phyloP scores from a whole-genome alignment of 2,329 filamentous ascomycete species.

The Fusarium sp. region DNA sequence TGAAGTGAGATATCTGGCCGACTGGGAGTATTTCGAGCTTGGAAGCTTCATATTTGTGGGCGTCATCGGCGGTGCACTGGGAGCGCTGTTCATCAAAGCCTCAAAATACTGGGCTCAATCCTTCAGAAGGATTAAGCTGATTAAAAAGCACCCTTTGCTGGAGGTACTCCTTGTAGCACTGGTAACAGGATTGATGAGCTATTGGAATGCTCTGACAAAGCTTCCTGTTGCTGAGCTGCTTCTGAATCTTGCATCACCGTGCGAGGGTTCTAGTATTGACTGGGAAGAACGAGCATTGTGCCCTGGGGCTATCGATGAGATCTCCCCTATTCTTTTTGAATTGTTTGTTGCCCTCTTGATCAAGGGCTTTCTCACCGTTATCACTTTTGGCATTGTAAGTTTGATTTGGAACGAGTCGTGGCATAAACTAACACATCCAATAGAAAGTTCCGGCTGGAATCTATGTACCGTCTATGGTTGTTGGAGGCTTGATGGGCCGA shows the following conservation, averaged over 20 bases:
- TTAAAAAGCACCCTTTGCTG: conserved; percentile 85
- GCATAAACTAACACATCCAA: conserved; percentile 30
- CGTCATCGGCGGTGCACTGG: conserved; percentile 83
- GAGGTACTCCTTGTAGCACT: conserved; percentile 91
- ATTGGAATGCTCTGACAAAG: conserved; percentile 93
- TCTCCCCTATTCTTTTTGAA: conserved; percentile 79
- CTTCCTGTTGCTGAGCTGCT: conserved; percentile 90
- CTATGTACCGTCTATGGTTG: conserved; percentile 98
- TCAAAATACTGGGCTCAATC: conserved; percentile 89
- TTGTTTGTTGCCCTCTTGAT: conserved; percentile 85
- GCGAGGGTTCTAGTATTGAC: conserved; percentile 74
- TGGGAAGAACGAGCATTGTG: conserved; percentile 81
- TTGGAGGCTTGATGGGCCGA: conserved; percentile 90
- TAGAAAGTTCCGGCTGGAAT: conserved; percentile 95
- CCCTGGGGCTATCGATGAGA: conserved; percentile 76
- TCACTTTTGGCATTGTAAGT: conserved; percentile 89
- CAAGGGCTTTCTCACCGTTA: conserved; percentile 87
- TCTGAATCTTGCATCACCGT: conserved; percentile 90
- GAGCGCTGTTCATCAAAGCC: conserved; percentile 96
- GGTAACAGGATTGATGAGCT: conserved; percentile 85
- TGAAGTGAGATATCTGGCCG: conserved; percentile 87
- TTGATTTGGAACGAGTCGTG: not conserved
- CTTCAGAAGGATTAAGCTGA: conserved; percentile 82
- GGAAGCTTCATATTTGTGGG: conserved; percentile 87
- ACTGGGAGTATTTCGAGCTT: conserved; percentile 96